Percentiles rank a stretch among this genome's conserved stretches.
phyloP scores from a whole-genome alignment of 306 rosid genomes.

The Benincasa hispida region DNA sequence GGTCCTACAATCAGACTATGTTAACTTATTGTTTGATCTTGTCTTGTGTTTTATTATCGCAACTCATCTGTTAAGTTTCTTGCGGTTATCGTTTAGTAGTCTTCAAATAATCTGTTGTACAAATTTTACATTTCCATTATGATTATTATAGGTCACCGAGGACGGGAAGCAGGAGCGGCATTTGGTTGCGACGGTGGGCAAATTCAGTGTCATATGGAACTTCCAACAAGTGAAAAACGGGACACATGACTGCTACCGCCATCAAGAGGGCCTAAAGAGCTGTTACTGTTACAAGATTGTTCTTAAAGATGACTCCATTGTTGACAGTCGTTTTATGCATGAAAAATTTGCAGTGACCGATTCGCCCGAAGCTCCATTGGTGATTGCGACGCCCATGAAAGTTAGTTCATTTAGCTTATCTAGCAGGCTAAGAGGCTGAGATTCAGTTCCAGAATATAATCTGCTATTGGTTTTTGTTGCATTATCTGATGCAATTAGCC shows the following conservation, averaged over 20 bases:
- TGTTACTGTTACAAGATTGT: conserved; percentile 97
- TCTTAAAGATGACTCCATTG: conserved; percentile 89
- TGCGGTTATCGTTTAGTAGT: not conserved
- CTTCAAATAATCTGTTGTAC: not conserved
- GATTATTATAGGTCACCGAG: conserved; percentile 63
- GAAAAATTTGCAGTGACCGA: conserved; percentile 79
- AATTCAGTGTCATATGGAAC: conserved; percentile 96
- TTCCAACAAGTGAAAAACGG: conserved; percentile 91
- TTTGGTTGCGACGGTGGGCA: conserved; percentile 92
- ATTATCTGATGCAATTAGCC: conserved; percentile 8
- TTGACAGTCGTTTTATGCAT: conserved; percentile 94
- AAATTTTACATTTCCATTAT: not conserved
- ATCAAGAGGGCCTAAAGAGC: conserved; percentile 89
- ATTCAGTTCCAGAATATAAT: not conserved
- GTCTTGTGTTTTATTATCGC: not conserved
- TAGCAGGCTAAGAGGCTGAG: conserved; percentile 34
- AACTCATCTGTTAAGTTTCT: not conserved
- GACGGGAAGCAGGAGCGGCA: conserved; percentile 97
- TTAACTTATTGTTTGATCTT: not conserved
- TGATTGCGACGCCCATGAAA: conserved; percentile 93
- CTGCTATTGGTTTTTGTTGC: conserved; percentile 18
- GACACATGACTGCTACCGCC: conserved; percentile 76
- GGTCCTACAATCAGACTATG: not conserved
- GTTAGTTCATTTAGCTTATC: conserved; percentile 97
- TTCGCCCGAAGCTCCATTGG: conserved; percentile 96